Base-by-base conservation (phyloP, 441 rosid species). In the Erodium texanum region DNA sequence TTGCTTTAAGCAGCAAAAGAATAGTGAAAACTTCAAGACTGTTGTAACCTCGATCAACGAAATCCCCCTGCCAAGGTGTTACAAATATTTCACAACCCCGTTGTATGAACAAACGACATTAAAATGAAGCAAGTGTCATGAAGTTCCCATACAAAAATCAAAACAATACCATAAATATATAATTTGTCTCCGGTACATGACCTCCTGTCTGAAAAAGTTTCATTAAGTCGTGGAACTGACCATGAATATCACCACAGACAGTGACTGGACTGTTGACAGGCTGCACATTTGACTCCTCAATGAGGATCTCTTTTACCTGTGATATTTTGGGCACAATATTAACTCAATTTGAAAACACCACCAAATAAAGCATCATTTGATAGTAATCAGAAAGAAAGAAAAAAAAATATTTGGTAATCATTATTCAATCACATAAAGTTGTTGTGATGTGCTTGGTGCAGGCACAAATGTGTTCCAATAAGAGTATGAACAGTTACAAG, bases 211-310 rank as follows among this genome's bases (percentile, higher is more conserved):
- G 94, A 77, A 95, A 95, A 81, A 92, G 97, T 80, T 95, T 95
- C 90, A 95, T 95, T 0, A 95, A 86, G 81, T 95, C 99, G 76
- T 95, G 99, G 84, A 92, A 95, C 82, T 95, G 98, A 52, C 98
- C 99, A 76, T 95, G 99, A 71, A 95, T 95, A 75, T 95, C 99
- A 80, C 98, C 98, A 73, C 98, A 95, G 52, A 95, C 98, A 6
- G 98, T 95, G 66, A 95, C 99, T 10, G 97, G 99, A 82, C 99
- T 95, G 87, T 95, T 95, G 29, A 95, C 96, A 64, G 99, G 99
- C 74, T 95, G 99, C 68, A 95, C 98, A 75, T 95, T 95, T 20
- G 99, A 95, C 77, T 92, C 98, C 82, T 95, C 99, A 66, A 92
- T 86, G 16, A 95, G 89, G 77, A 90, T 89, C 79, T 92, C 99